Conservation (phyloP, 2,329 filamentous ascomycete species). For the Rhexocercosporidium sp. region DNA sequence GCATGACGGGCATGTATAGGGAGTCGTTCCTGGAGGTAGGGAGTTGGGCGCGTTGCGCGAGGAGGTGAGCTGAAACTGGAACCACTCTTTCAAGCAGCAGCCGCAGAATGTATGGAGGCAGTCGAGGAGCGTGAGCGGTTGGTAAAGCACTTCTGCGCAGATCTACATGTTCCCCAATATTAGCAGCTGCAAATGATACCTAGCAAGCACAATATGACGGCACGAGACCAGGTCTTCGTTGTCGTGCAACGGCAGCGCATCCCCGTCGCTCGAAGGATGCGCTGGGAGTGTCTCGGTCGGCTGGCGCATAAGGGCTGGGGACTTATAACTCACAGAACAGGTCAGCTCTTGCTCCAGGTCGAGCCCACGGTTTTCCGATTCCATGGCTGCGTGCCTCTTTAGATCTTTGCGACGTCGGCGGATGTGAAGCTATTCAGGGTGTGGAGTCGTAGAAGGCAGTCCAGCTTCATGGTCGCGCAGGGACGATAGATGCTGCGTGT, state of each 20-base stretch:
- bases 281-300: constrained; percentile 11
- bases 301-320: constrained; percentile 13
- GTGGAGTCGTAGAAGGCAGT: constrained; percentile 13
- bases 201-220: background rate
- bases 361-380: constrained; percentile 55
- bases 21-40: constrained; percentile 32
- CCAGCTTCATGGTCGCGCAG: constrained; percentile 20
- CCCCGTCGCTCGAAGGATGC: constrained; percentile 9
- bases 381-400: constrained; percentile 46
- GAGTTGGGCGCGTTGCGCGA: constrained; percentile 35
- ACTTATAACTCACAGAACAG: constrained; percentile 76
- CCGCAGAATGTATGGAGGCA: constrained; percentile 97
- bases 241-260: constrained; percentile 25
- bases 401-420: background rate
- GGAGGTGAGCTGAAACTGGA: constrained; percentile 67
- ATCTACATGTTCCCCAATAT: constrained; percentile 63
- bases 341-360: constrained; percentile 94
- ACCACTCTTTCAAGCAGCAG: constrained; percentile 96
- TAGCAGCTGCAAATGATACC: constrained; percentile 22
- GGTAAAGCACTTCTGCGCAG: constrained; percentile 92
- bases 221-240: constrained; percentile 7
- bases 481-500: constrained; percentile 26
- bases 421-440: constrained; percentile 1
- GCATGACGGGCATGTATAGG: constrained; percentile 92
- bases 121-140: constrained; percentile 88